A percentile compares a stretch with the other conserved stretches of the same genome.
Evolutionary conservation across 345 rosid species (phyloP).

Genomic region (Eucalyptus polybractea): DNA sequence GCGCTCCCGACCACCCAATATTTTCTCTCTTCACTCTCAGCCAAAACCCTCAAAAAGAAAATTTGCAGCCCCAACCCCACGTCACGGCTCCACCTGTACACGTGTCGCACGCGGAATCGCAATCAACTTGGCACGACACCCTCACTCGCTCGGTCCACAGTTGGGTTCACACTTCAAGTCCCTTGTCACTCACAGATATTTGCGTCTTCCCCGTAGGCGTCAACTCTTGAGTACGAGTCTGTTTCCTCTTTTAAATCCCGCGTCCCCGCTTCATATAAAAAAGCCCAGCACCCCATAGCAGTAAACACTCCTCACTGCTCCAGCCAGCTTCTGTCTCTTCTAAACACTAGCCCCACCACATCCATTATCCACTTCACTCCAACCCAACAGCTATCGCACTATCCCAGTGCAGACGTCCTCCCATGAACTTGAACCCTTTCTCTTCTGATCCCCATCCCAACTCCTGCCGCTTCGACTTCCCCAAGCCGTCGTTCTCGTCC

Average conservation of each 20-base stretch:
- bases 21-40: too few relatives aligned
- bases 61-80: neutral
- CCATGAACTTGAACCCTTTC: conserved; percentile 1
- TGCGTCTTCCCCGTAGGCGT: neutral
- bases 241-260: neutral
- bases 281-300: too few relatives aligned
- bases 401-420: neutral
- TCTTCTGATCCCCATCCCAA: conserved; percentile 1
- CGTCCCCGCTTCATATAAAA: neutral
- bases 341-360: neutral
- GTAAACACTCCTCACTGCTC: neutral
- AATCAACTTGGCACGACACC: neutral
- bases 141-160: neutral
- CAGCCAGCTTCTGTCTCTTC: neutral
- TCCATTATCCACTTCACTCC: neutral
- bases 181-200: neutral
- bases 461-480: neutral
- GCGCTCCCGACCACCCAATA: too few relatives aligned
- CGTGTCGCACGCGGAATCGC: neutral
- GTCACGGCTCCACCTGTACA: neutral
- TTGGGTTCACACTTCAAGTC: neutral
- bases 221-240: neutral
- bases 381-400: neutral
- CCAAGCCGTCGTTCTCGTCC: neutral
- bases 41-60: too few relatives aligned